A percentile compares a stretch with the other conserved stretches of the same genome.
Evolutionary conservation across 169 alveolate species (phyloP).

Genomic region (Amoebophrya sp.): DNA sequence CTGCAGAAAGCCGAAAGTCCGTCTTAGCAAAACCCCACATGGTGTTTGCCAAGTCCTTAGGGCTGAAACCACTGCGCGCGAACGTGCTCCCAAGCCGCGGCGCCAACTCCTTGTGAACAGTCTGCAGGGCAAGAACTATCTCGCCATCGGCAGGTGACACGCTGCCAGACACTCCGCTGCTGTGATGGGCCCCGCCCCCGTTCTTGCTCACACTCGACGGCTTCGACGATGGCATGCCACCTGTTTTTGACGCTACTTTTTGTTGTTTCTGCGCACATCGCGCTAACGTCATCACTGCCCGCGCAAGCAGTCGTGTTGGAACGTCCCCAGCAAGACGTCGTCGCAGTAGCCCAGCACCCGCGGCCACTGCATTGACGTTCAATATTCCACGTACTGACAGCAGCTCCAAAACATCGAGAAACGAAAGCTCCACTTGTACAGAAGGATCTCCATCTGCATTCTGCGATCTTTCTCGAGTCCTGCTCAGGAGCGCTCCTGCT

Average conservation of each 20-base stretch:
- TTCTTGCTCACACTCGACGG: too few species aligned
- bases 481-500: too few species aligned
- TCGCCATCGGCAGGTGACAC: too few species aligned
- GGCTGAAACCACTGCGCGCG: neutral
- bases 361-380: neutral
- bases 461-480: too few species aligned
- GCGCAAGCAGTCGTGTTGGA: neutral
- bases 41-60: neutral
- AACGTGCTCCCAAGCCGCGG: neutral
- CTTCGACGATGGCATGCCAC: too few species aligned
- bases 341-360: neutral
- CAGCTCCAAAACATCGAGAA: neutral
- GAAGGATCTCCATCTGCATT: too few species aligned
- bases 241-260: too few species aligned
- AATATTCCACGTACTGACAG: neutral
- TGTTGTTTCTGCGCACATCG: neutral
- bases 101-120: neutral
- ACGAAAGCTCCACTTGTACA: neutral
- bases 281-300: neutral
- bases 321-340: neutral
- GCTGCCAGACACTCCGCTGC: neutral
- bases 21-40: neutral
- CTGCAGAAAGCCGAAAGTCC: neutral
- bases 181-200: neutral
- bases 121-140: too few species aligned